A percentile compares a stretch with the other conserved stretches of the same genome.
Evolutionary conservation across 768 basidiomycete genomes (phyloP).

Genomic region (Boletus pseudopeckii): DNA sequence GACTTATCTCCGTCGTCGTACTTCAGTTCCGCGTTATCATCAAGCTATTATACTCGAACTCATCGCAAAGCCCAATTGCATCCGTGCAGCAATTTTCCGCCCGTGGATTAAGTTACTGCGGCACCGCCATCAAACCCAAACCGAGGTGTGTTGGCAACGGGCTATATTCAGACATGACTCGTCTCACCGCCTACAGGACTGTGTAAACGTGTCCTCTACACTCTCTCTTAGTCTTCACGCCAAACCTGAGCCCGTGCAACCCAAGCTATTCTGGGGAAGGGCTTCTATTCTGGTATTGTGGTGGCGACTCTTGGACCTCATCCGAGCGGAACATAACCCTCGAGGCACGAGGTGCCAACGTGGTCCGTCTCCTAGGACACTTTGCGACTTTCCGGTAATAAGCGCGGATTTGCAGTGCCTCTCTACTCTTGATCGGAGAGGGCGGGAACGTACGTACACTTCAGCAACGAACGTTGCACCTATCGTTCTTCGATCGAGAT

Average conservation of each 20-base stretch:
- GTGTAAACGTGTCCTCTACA: neutral
- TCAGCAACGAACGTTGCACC: neutral
- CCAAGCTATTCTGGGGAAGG: neutral
- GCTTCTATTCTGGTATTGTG: neutral
- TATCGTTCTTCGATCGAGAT: neutral
- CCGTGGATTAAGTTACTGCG: neutral
- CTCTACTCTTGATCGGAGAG: slow-evolving; percentile 8
- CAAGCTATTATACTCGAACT: neutral
- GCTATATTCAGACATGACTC: neutral
- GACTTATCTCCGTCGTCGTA: slow-evolving; percentile 20
- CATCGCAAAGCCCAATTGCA: neutral
- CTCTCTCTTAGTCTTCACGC: neutral
- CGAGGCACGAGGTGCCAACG: slow-evolving; percentile 11
- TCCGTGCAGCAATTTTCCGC: neutral
- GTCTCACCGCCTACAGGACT: neutral
- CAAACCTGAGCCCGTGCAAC: neutral
- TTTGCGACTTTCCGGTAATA: slow-evolving; percentile 7
- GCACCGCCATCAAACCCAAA: neutral
- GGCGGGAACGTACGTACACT: slow-evolving; percentile 1
- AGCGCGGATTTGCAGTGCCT: slow-evolving; percentile 3
- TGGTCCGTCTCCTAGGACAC: slow-evolving; percentile 6
- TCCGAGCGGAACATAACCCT: neutral
- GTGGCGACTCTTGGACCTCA: neutral
- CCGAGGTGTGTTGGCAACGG: slow-evolving; percentile 3
- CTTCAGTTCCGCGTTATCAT: slow-evolving; percentile 18